Percentiles rank a stretch among this genome's conserved stretches.
Conservation (phyloP, 352 stramenopile genomes). For the Globisporangium canariense region DNA sequence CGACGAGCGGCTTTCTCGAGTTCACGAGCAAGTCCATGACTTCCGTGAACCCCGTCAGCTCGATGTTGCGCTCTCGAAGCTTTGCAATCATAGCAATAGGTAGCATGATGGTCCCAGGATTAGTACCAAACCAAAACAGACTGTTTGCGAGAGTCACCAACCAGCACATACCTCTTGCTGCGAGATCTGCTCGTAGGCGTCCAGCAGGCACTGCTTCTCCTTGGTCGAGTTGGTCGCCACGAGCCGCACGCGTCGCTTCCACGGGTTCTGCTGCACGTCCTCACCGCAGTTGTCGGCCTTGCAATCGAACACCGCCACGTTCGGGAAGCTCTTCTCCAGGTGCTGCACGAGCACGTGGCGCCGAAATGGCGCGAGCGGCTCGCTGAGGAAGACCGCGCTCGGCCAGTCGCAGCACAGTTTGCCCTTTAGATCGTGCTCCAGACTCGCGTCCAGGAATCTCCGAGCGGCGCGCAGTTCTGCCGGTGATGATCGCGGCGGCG, state of each 20-base stretch:
- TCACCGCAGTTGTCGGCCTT: constrained; percentile 47
- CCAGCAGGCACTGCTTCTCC: constrained; percentile 31
- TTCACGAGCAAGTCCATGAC: constrained; percentile 52
- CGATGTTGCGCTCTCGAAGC: constrained; percentile 44
- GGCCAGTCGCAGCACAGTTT: constrained; percentile 17
- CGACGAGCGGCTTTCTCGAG: constrained; percentile 51
- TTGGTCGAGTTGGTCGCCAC: constrained; percentile 23
- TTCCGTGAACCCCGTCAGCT: constrained; percentile 62
- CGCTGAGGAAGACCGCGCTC: constrained; percentile 46
- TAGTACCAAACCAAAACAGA: neutral
- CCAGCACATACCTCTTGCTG: constrained; percentile 19
- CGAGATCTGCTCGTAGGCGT: constrained; percentile 28
- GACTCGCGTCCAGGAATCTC: constrained; percentile 31
- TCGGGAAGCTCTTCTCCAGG: constrained; percentile 39
- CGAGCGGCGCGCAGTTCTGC: constrained; percentile 26
- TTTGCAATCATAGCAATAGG: neutral
- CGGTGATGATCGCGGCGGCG: neutral
- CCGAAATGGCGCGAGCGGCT: constrained; percentile 60
- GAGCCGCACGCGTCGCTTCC: constrained; percentile 62
- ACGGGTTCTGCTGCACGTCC: constrained; percentile 34
- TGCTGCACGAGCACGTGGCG: constrained; percentile 54
- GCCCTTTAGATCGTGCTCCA: constrained; percentile 20
- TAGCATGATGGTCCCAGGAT: neutral
- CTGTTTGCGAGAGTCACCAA: neutral
- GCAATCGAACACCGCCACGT: constrained; percentile 54